Evolutionary conservation across 2,329 filamentous ascomycete genomes (phyloP).

Genomic region (Taxawa tesnikishii): DNA sequence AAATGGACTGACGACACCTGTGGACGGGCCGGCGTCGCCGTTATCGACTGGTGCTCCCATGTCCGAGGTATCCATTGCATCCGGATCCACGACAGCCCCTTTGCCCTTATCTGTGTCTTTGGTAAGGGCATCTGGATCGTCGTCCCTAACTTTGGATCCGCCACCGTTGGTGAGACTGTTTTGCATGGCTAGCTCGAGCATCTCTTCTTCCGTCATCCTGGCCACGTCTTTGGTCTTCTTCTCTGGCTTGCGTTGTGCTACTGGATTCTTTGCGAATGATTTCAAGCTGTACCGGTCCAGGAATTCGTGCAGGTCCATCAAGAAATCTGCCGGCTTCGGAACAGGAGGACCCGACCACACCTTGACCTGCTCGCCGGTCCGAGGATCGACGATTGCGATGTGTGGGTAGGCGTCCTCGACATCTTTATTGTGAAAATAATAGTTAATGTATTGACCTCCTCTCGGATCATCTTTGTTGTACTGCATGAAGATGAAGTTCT

Average conservation of each 20-base stretch:
- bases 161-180: constrained; percentile 61
- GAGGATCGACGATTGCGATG: constrained; percentile 87
- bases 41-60: constrained; percentile 10
- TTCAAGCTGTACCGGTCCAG: constrained; percentile 92
- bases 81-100: constrained; percentile 37
- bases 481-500: constrained; percentile 93
- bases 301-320: constrained; percentile 87
- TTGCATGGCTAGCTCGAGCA: constrained; percentile 85
- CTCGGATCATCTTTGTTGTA: constrained; percentile 76
- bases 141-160: constrained; percentile 38
- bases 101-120: constrained; percentile 45
- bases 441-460: constrained; percentile 71
- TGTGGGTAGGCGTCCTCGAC: constrained; percentile 87
- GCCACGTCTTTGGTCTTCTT: constrained; percentile 56
- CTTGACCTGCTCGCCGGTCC: constrained; percentile 95
- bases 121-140: constrained; percentile 82
- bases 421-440: constrained; percentile 72
- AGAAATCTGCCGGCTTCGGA: constrained; percentile 64
- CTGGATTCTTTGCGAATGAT: constrained; percentile 81
- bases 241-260: constrained; percentile 65
- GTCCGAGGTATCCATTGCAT: constrained; percentile 17
- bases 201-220: constrained; percentile 92
- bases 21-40: constrained; percentile 15
- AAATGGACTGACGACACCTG: constrained; percentile 41
- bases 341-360: constrained; percentile 82